These are phyloP conservation scores for Agrocybe praecox DNA, from an alignment of 768 basidiomycete genomes.

Conservation along the genomic window DNA sequence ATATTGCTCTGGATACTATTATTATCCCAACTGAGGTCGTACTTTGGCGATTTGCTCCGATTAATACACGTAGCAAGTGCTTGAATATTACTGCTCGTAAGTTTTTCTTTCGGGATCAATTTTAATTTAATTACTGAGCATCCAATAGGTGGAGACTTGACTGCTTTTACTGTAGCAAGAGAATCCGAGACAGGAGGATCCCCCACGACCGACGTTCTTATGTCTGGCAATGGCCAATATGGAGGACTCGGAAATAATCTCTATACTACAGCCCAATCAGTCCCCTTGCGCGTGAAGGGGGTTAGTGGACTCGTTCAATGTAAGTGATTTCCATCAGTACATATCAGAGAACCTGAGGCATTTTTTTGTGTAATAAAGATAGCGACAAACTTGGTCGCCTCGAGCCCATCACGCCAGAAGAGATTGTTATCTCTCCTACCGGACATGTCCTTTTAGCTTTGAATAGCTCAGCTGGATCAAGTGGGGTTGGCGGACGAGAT, in stretches of 20 bases:
- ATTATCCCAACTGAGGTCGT: constrained; percentile 85
- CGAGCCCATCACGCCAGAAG: constrained; percentile 63
- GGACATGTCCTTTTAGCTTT: constrained; percentile 79
- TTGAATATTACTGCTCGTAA: constrained; percentile 65
- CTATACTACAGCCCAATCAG: constrained; percentile 72
- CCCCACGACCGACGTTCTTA: constrained; percentile 51
- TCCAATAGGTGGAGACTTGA: constrained; percentile 67
- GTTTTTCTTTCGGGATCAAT: background rate
- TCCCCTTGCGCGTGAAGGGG: constrained; percentile 72
- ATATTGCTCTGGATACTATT: constrained; percentile 65
- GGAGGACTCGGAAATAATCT: constrained; percentile 73
- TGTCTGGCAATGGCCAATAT: constrained; percentile 84
- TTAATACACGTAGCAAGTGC: constrained; percentile 59
- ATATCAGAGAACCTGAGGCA: background rate
- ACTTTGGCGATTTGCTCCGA: constrained; percentile 59
- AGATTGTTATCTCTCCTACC: constrained; percentile 68
- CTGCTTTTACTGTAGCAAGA: constrained; percentile 75
- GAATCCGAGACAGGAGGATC: constrained; percentile 20
- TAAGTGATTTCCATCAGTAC: constrained; percentile 38
- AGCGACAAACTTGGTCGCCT: constrained; percentile 63
- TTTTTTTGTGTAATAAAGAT: constrained; percentile 42
- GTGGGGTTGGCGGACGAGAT: constrained; percentile 62
- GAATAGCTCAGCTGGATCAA: constrained; percentile 55
- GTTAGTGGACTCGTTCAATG: constrained; percentile 89
- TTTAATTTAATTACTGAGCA: background rate